These are phyloP conservation scores for Colletotrichum sp. DNA, from an alignment of 2,329 filamentous ascomycete species.

Conservation along the genomic window DNA sequence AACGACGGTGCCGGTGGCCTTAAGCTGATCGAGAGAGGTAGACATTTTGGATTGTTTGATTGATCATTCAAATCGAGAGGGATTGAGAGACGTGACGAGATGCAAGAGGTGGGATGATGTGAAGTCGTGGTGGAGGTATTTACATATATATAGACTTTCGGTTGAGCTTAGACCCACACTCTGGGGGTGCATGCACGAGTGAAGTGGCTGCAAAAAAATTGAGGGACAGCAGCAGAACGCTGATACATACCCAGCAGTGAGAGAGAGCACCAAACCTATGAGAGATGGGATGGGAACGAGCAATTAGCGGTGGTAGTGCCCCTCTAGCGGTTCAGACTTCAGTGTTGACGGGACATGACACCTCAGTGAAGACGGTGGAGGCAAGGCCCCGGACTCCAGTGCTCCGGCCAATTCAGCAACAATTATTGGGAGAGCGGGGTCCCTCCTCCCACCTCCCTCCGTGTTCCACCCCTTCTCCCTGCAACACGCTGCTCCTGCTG, in stretches of 20 bases:
- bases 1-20: conserved; percentile 94
- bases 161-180: conserved; percentile 8
- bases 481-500: neutral
- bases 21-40: conserved; percentile 94
- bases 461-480: neutral
- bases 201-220: neutral
- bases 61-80: neutral
- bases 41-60: conserved; percentile 62
- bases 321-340: neutral
- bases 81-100: neutral
- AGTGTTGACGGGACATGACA: neutral
- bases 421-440: neutral
- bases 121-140: conserved; percentile 9
- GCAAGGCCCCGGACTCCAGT: neutral
- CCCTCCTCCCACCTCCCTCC: neutral
- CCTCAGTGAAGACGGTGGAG: neutral
- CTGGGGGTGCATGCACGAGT: neutral
- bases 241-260: neutral
- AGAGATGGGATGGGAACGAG: neutral
- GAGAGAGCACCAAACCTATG: neutral
- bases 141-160: conserved; percentile 11
- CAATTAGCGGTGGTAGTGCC: neutral
- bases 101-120: conserved; percentile 4
- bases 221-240: neutral
- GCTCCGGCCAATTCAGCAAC: neutral